These are phyloP conservation scores for Leccinum cinnamomeum DNA, from an alignment of 1,284 basidiomycete genomes.

Conservation along the genomic window DNA sequence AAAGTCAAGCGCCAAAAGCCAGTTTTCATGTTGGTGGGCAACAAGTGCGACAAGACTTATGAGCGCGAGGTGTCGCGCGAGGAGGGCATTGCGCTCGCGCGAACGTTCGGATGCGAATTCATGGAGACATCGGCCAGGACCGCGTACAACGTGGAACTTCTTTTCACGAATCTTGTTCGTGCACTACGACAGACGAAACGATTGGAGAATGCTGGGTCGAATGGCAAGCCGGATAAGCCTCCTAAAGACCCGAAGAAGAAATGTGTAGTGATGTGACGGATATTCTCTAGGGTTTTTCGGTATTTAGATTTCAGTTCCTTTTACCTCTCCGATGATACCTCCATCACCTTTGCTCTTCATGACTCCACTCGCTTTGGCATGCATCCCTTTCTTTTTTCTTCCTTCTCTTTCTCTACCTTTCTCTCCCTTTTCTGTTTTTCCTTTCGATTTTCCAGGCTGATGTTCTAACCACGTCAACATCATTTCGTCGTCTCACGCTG, in stretches of 20 bases:
- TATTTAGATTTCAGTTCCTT: conserved; percentile 60
- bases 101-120: conserved; percentile 90
- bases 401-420: neutral
- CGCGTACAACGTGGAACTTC: conserved; percentile 90
- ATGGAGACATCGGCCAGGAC: conserved; percentile 97
- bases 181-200: conserved; percentile 71
- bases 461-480: conserved; percentile 36
- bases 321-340: conserved; percentile 75
- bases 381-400: conserved; percentile 31
- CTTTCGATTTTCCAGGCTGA: conserved; percentile 29
- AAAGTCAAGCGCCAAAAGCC: conserved; percentile 90
- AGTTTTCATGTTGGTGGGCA: conserved; percentile 88
- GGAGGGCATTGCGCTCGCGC: conserved; percentile 85
- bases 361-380: conserved; percentile 34
- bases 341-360: conserved; percentile 42
- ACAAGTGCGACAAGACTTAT: conserved; percentile 86
- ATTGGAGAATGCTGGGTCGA: conserved; percentile 27
- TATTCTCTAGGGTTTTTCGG: conserved; percentile 53
- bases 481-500: conserved; percentile 39
- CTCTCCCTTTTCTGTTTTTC: neutral
- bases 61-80: conserved; percentile 87
- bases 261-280: conserved; percentile 78
- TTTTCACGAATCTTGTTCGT: conserved; percentile 91
- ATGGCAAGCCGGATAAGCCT: conserved; percentile 34
- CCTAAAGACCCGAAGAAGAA: conserved; percentile 50